A percentile compares a stretch with the other conserved stretches of the same genome.
Evolutionary conservation across 495 filamentous ascomycete genomes (phyloP).

Genomic region (Aspergillus panamensis): DNA sequence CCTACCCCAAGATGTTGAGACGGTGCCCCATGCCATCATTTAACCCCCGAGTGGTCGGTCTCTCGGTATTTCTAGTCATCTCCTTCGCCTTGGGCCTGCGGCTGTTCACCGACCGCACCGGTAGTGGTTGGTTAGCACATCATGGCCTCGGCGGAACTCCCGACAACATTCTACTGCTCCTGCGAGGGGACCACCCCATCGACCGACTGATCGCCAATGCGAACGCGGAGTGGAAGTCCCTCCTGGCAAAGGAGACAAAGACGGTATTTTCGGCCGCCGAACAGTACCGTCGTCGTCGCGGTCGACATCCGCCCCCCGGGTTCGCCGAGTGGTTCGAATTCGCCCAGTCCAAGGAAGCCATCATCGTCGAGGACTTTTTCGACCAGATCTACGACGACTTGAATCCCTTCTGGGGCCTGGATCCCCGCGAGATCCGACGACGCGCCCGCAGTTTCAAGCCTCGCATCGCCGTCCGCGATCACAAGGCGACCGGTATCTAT

Average conservation of each 20-base stretch:
- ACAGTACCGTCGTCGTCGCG: conserved; percentile 24
- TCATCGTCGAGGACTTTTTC: conserved; percentile 61
- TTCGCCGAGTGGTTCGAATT: conserved; percentile 69
- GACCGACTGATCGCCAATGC: background rate
- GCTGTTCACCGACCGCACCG: too few species aligned
- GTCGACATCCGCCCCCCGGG: conserved; percentile 46
- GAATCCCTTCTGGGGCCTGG: conserved; percentile 58
- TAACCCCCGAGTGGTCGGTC: too few species aligned
- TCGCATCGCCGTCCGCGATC: conserved; percentile 19
- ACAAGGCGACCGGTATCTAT: background rate
- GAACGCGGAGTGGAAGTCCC: background rate
- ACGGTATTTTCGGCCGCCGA: background rate
- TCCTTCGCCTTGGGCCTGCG: too few species aligned
- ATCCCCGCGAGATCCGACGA: conserved; percentile 41
- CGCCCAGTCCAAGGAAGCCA: conserved; percentile 45
- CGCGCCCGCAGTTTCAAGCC: conserved; percentile 5
- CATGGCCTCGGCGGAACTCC: background rate
- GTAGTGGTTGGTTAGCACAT: too few species aligned
- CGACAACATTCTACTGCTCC: background rate
- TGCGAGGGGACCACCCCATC: background rate
- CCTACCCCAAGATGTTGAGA: too few species aligned
- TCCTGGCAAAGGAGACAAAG: background rate
- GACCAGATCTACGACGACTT: conserved; percentile 54
- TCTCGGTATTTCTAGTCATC: too few species aligned
- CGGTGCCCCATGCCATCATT: too few species aligned